phyloP scores from a whole-genome alignment of 306 rosid species.

The Prunus padus region DNA sequence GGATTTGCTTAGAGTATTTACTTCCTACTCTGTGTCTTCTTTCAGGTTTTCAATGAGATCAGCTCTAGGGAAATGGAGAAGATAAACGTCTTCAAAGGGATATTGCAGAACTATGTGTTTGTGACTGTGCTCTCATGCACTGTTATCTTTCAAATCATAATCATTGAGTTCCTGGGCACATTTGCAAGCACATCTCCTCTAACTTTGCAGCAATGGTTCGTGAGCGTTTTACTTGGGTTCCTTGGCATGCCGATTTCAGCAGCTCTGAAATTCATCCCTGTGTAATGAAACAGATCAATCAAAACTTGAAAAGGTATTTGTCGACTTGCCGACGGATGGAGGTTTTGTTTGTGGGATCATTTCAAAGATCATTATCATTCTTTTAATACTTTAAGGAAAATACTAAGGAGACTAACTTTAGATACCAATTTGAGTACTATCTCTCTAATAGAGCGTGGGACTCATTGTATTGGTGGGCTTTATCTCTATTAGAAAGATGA shows the following conservation, averaged over 20 bases:
- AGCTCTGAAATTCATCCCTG: conserved; percentile 74
- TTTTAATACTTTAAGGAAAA: no score
- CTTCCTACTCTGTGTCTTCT: conserved; percentile 12
- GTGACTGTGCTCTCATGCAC: conserved; percentile 73
- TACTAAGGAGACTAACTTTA: no score
- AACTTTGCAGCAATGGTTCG: conserved; percentile 65
- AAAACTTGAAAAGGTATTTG: conserved; percentile 31
- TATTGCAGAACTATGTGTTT: conserved; percentile 76
- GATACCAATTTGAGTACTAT: no score
- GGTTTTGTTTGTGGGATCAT: conserved; percentile 15
- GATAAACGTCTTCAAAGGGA: conserved; percentile 80
- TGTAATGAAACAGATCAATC: conserved; percentile 37
- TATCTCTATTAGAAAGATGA: no score
- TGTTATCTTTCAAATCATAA: conserved; percentile 74
- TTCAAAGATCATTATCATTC: conserved; percentile 15
- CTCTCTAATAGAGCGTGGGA: no score
- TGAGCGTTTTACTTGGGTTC: conserved; percentile 62
- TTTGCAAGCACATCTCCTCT: conserved; percentile 87
- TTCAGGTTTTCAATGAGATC: conserved; percentile 91
- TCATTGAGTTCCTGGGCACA: conserved; percentile 73
- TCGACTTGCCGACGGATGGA: conserved; percentile 13
- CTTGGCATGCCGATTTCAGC: conserved; percentile 95
- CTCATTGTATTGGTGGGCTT: no score
- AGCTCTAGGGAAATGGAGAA: conserved; percentile 98
- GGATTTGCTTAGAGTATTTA: background rate